Percentiles rank a stretch among this genome's conserved stretches.
These are phyloP conservation scores for Apiospora marii DNA, from an alignment of 2,329 filamentous ascomycete species.

Conservation along the genomic window DNA sequence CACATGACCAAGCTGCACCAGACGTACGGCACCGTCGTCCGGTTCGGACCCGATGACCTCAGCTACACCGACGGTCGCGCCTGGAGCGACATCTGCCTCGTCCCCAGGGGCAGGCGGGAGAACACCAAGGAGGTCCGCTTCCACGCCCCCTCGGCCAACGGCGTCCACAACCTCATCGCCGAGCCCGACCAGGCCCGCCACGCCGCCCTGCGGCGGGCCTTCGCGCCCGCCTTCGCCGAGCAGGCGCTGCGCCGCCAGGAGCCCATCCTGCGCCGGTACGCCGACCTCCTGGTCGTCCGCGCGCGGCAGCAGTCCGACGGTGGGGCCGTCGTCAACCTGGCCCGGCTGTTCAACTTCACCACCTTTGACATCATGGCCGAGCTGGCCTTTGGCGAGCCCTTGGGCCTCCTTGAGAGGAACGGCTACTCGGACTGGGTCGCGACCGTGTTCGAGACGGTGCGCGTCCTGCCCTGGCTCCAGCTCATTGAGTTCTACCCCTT, in stretches of 20 bases:
- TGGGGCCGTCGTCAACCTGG: slow-evolving; percentile 32
- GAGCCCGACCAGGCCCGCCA: slow-evolving; percentile 30
- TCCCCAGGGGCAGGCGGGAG: slow-evolving; percentile 27
- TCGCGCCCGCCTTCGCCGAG: background rate
- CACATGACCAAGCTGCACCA: slow-evolving; percentile 36
- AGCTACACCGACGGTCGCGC: slow-evolving; percentile 33
- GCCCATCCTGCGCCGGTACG: slow-evolving; percentile 39
- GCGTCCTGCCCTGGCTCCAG: slow-evolving; percentile 31
- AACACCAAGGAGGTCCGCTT: background rate
- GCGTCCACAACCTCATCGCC: slow-evolving; percentile 31
- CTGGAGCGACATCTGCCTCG: slow-evolving; percentile 34
- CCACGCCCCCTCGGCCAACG: background rate
- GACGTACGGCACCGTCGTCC: slow-evolving; percentile 33
- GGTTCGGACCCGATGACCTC: slow-evolving; percentile 34
- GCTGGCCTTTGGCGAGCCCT: slow-evolving; percentile 33
- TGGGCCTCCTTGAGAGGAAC: slow-evolving; percentile 31
- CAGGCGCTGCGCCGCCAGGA: slow-evolving; percentile 45
- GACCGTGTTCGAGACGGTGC: slow-evolving; percentile 36
- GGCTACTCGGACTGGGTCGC: slow-evolving; percentile 35
- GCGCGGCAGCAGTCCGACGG: slow-evolving; percentile 10
- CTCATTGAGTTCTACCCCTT: slow-evolving; percentile 34
- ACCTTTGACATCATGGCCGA: slow-evolving; percentile 37
- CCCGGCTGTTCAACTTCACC: slow-evolving; percentile 32
- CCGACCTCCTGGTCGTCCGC: slow-evolving; percentile 37
- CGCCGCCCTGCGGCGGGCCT: slow-evolving; percentile 23